Percentiles rank a stretch among this genome's conserved stretches.
phyloP scores from a whole-genome alignment of 2,329 filamentous ascomycete genomes.

The Trematosphaeria pertusa region DNA sequence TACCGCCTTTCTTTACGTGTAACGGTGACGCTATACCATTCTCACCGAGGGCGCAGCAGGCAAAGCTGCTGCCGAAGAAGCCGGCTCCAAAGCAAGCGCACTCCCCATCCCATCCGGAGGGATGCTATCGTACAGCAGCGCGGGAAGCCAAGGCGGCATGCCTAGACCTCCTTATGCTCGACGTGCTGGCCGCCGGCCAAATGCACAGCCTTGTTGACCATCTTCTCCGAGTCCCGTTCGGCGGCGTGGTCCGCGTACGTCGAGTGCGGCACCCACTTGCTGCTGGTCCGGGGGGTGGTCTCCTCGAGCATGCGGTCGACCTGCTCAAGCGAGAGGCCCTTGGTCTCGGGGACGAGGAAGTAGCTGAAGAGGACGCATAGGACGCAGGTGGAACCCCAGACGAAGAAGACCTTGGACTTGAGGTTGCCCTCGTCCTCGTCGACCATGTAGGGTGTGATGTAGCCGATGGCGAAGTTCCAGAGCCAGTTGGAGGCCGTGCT shows the following conservation, averaged over 20 bases:
- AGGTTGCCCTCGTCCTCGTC: constrained; percentile 69
- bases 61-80: too few species aligned
- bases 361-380: constrained; percentile 70
- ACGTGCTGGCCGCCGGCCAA: neutral
- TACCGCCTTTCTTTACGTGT: too few species aligned
- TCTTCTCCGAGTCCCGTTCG: constrained; percentile 8
- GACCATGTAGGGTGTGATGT: constrained; percentile 75
- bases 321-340: constrained; percentile 77
- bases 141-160: too few species aligned
- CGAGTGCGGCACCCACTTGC: constrained; percentile 73
- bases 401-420: constrained; percentile 60
- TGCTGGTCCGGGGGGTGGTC: constrained; percentile 74
- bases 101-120: too few species aligned
- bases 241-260: constrained; percentile 62
- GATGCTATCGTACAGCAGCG: too few species aligned
- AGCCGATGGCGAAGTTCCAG: constrained; percentile 72
- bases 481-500: constrained; percentile 92
- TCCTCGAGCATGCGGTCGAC: constrained; percentile 88
- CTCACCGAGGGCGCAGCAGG: too few species aligned
- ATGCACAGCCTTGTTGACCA: constrained; percentile 1
- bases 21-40: too few species aligned
- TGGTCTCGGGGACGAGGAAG: constrained; percentile 78
- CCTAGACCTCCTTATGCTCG: neutral
- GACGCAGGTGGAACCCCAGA: constrained; percentile 61
- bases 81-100: too few species aligned